Percentiles rank a stretch among this genome's conserved stretches.
Conservation (phyloP, 108 stramenopile genomes). For the Mediolabrus comicus region DNA sequence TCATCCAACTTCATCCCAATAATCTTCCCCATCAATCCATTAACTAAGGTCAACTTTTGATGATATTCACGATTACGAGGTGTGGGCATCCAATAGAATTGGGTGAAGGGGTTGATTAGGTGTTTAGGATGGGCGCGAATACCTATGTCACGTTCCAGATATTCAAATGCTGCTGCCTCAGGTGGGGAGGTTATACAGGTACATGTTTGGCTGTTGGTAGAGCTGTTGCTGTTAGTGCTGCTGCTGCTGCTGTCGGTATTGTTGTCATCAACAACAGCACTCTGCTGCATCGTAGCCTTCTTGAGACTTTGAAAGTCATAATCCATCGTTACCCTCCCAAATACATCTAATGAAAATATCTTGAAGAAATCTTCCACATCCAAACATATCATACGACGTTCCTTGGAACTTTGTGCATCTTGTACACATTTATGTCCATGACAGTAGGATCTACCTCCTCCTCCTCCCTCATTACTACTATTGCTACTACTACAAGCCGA, state of each 20-base stretch:
- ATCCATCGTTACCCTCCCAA: constrained; percentile 28
- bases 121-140: background rate
- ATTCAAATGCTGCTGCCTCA: constrained; percentile 30
- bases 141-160: constrained; percentile 9
- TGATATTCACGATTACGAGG: constrained; percentile 17
- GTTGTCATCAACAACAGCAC: background rate
- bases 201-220: background rate
- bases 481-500: background rate
- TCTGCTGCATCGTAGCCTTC: background rate
- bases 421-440: background rate
- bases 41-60: constrained; percentile 6
- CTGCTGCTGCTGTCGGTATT: background rate
- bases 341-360: constrained; percentile 27
- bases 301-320: constrained; percentile 22
- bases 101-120: constrained; percentile 19
- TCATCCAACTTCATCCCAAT: constrained; percentile 12
- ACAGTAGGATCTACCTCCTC: too few relatives aligned
- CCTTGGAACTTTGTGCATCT: background rate
- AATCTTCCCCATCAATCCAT: constrained; percentile 8
- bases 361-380: constrained; percentile 28
- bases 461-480: background rate
- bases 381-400: background rate
- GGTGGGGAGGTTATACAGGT: background rate
- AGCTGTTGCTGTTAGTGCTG: background rate
- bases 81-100: constrained; percentile 33